phyloP scores from a whole-genome alignment of 2,329 filamentous ascomycete genomes.

The Verticillium nubilum region DNA sequence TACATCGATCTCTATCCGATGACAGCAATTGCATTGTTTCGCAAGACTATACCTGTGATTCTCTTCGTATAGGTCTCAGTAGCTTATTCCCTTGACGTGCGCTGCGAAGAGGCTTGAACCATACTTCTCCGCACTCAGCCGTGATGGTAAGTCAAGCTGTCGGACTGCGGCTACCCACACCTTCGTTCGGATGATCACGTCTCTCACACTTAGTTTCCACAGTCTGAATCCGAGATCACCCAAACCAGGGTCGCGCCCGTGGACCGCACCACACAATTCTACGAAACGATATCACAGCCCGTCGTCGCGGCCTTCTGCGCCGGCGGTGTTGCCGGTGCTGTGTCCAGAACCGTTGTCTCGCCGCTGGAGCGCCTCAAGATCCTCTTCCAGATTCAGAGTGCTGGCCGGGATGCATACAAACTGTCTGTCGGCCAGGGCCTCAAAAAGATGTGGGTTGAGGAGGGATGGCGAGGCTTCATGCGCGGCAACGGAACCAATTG shows the following conservation, averaged over 20 bases:
- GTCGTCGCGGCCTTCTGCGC: constrained; percentile 89
- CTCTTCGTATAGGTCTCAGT: background rate
- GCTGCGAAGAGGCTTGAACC: background rate
- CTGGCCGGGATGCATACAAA: constrained; percentile 86
- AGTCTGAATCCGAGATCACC: background rate
- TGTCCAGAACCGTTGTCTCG: constrained; percentile 96
- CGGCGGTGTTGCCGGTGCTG: constrained; percentile 88
- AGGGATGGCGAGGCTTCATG: constrained; percentile 97
- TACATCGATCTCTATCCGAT: background rate
- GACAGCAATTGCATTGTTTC: background rate
- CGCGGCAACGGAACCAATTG: constrained; percentile 97
- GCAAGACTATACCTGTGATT: background rate
- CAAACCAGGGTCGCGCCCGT: background rate
- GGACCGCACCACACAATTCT: constrained; percentile 23
- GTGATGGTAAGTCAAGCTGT: background rate
- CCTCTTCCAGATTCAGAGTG: constrained; percentile 92
- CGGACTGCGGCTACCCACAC: background rate
- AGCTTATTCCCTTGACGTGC: background rate
- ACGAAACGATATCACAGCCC: constrained; percentile 65
- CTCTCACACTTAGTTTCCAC: background rate
- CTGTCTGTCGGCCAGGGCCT: constrained; percentile 85
- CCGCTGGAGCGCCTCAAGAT: constrained; percentile 96
- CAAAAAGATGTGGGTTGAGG: constrained; percentile 92
- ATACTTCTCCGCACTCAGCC: background rate
- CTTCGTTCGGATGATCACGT: background rate